Conservation (phyloP, 2,329 filamentous ascomycete species). For the Zymoseptoria pseudotritici region DNA sequence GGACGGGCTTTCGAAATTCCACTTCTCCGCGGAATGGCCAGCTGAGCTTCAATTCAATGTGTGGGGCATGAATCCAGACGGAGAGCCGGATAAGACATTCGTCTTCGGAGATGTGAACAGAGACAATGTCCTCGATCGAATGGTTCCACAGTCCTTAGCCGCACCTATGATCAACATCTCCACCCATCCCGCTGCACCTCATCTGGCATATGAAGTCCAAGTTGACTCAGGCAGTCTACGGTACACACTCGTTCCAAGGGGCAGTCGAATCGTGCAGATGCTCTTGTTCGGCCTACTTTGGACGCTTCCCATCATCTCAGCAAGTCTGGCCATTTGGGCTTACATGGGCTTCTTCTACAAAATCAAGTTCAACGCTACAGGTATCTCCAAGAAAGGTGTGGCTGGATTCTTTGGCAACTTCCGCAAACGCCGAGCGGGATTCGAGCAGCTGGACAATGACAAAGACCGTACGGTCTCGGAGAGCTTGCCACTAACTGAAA, state of each 20-base stretch:
- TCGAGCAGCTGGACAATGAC: constrained; percentile 14
- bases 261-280: constrained; percentile 47
- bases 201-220: constrained; percentile 46
- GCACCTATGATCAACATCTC: constrained; percentile 51
- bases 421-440: neutral
- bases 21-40: constrained; percentile 57
- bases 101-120: constrained; percentile 53
- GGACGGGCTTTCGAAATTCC: constrained; percentile 45
- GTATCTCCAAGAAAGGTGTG: constrained; percentile 26
- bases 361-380: constrained; percentile 52
- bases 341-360: constrained; percentile 51
- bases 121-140: constrained; percentile 51
- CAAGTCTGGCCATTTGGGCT: constrained; percentile 41
- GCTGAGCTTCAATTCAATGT: constrained; percentile 52
- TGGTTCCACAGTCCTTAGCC: constrained; percentile 50
- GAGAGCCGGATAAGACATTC: constrained; percentile 50
- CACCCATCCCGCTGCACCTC: constrained; percentile 40
- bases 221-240: constrained; percentile 46
- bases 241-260: constrained; percentile 44
- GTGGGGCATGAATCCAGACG: constrained; percentile 57
- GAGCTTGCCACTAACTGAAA: constrained; percentile 4
- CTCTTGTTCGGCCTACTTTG: constrained; percentile 46
- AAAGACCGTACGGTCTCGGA: neutral
- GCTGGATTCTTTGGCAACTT: constrained; percentile 13
- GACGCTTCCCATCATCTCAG: constrained; percentile 45